These are phyloP conservation scores for Chlorella sp. DNA, from an alignment of 139 green algal genomes.

Conservation along the genomic window DNA sequence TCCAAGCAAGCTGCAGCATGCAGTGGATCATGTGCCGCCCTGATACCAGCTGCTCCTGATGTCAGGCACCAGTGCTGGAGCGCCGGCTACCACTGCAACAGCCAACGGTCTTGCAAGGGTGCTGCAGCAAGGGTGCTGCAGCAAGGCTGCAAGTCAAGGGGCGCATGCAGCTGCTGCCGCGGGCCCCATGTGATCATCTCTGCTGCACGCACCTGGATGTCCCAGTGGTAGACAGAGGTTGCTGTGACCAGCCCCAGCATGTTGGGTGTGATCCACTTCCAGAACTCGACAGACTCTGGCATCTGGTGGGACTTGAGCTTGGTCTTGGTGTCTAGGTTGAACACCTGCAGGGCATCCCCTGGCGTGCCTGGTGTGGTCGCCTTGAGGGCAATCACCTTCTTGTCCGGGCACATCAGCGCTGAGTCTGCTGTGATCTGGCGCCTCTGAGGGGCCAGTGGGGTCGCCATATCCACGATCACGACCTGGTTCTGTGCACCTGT, in stretches of 20 bases:
- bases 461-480: conserved; percentile 89
- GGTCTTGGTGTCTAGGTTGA: conserved; percentile 96
- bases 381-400: conserved; percentile 95
- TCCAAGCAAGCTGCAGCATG: too few species aligned
- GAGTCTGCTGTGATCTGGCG: conserved; percentile 94
- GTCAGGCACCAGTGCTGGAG: too few species aligned
- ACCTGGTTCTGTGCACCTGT: conserved; percentile 51
- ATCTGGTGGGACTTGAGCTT: conserved; percentile 97
- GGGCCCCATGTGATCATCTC: too few species aligned
- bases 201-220: conserved; percentile 65
- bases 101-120: too few species aligned
- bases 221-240: conserved; percentile 93
- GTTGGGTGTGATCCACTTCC: conserved; percentile 88
- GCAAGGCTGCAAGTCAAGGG: too few species aligned
- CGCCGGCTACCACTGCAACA: too few species aligned
- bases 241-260: conserved; percentile 90
- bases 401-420: conserved; percentile 90
- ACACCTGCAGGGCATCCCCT: conserved; percentile 91
- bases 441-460: conserved; percentile 69
- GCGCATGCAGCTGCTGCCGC: too few species aligned
- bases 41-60: too few species aligned
- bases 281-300: conserved; percentile 90
- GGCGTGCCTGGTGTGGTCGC: conserved; percentile 29
- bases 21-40: too few species aligned
- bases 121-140: too few species aligned